Base-by-base conservation (phyloP, 345 rosid genomes). In the Jatropha curcas region DNA sequence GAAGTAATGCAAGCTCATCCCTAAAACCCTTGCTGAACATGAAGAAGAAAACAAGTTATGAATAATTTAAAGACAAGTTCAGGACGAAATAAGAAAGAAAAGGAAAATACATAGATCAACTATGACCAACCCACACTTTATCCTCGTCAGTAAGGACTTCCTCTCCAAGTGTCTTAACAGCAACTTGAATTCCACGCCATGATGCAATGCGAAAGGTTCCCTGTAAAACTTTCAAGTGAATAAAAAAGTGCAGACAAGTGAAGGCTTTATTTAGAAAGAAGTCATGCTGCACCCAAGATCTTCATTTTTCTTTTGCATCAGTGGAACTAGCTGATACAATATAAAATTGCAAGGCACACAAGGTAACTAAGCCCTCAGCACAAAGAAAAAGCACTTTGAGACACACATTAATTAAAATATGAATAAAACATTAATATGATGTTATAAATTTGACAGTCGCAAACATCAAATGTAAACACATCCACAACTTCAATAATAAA, bases 171-270 rank as follows among this genome's bases (percentile, higher is more conserved):
- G 84, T 84, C 82, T 92, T 92, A 39, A 92, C 95, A 71, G 95
- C 97, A 71, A 92, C 93, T 70, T 85, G 83, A 75, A 82, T 88
- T 57, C 97, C 97, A 63, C 97, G 89, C 97, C 95, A 92, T 59
- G 81, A 81, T 57, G 97, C 95, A 68, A 86, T 85, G 34, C 89
- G 79, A 81, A 86, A 92, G 56, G 95, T 92, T 80, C 97, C 95
- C 97, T 90, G 77, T 50, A 53, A 62, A 55, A 39, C 28, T 65
- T 70, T 65, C 13, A 48, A 37, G 48, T 31, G 11, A 45, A 64
- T 24, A 41, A 56, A 43, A 30, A 50, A 12, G 53, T 27, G 14
- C 7, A 43, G 68, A 3, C 19, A 63, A 19, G n/a, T 31, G 4
- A 33, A 22, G 4, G 1, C 22, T 28, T 28, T 58, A 0, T 9